Conservation (phyloP, 2,329 filamentous ascomycete species). For the Mycosphaerella sp. region DNA sequence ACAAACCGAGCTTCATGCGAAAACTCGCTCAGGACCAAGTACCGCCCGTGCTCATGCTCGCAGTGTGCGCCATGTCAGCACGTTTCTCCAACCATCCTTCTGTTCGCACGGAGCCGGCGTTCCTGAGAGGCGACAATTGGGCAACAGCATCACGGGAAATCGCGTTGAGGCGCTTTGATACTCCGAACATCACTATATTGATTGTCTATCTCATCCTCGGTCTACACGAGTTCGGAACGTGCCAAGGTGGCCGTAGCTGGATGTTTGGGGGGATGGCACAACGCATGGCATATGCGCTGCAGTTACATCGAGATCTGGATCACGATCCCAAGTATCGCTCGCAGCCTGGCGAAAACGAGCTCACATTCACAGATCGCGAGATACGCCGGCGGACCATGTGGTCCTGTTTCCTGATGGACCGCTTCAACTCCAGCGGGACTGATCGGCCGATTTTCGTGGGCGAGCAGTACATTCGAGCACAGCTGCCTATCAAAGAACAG, state of each 20-base stretch:
- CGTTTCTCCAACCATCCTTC: slow-evolving; percentile 87
- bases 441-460: slow-evolving; percentile 87
- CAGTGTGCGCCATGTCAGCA: slow-evolving; percentile 90
- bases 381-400: slow-evolving; percentile 94
- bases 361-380: slow-evolving; percentile 84
- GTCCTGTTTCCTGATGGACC: slow-evolving; percentile 96
- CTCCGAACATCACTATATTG: slow-evolving; percentile 91
- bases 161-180: slow-evolving; percentile 79
- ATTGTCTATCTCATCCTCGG: slow-evolving; percentile 84
- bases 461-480: slow-evolving; percentile 82
- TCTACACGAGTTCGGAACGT: slow-evolving; percentile 93
- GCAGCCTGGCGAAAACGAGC: slow-evolving; percentile 24
- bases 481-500: slow-evolving; percentile 82
- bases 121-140: slow-evolving; percentile 86
- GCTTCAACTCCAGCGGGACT: slow-evolving; percentile 92
- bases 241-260: slow-evolving; percentile 93
- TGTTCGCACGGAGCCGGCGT: slow-evolving; percentile 68
- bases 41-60: slow-evolving; percentile 85
- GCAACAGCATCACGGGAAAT: slow-evolving; percentile 81
- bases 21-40: slow-evolving; percentile 71
- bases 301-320: slow-evolving; percentile 86
- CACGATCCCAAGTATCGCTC: slow-evolving; percentile 46
- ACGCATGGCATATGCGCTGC: slow-evolving; percentile 92
- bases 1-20: slow-evolving; percentile 96
- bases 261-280: slow-evolving; percentile 91